A percentile compares a stretch with the other conserved stretches of the same genome.
Conservation (phyloP, 202 grass and related monocot genomes). For the Carex arenaria region DNA sequence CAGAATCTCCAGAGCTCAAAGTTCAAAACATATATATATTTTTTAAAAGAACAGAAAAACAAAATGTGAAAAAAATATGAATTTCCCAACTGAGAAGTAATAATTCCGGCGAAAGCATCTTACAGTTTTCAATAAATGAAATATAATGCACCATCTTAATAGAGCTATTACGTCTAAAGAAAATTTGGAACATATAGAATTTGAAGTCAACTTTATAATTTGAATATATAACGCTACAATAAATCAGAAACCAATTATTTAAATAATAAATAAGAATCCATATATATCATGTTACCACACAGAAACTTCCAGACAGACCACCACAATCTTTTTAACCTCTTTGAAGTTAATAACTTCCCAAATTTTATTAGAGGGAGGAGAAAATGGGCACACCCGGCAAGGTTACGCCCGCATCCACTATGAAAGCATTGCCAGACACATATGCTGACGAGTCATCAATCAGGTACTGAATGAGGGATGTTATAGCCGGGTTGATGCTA, state of each 20-base stretch:
- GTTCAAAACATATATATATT: no score
- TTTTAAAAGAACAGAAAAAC: neutral
- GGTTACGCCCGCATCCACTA: slow-evolving; percentile 28
- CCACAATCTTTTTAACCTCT: neutral
- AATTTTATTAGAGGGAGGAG: slow-evolving; percentile 29
- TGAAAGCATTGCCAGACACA: slow-evolving; percentile 33
- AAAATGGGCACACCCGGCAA: slow-evolving; percentile 36
- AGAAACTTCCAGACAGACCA: neutral
- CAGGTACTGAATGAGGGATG: slow-evolving; percentile 29
- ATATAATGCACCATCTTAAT: neutral
- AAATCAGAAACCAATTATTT: neutral
- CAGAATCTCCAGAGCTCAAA: neutral
- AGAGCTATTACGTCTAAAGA: neutral
- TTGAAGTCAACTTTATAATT: neutral
- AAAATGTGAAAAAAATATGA: neutral
- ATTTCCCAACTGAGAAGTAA: neutral
- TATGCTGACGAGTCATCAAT: slow-evolving; percentile 35
- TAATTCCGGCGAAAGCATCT: neutral
- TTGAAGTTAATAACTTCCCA: neutral
- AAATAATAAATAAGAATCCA: neutral
- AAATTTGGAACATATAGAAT: neutral
- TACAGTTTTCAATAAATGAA: neutral
- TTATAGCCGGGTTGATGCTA: slow-evolving; percentile 27
- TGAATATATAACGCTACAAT: neutral
- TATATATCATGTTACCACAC: neutral